Evolutionary conservation across 352 stramenopile species (phyloP), one percentile per base, ranked within the genome.

Genomic region (Pythium insidiosum): DNA sequence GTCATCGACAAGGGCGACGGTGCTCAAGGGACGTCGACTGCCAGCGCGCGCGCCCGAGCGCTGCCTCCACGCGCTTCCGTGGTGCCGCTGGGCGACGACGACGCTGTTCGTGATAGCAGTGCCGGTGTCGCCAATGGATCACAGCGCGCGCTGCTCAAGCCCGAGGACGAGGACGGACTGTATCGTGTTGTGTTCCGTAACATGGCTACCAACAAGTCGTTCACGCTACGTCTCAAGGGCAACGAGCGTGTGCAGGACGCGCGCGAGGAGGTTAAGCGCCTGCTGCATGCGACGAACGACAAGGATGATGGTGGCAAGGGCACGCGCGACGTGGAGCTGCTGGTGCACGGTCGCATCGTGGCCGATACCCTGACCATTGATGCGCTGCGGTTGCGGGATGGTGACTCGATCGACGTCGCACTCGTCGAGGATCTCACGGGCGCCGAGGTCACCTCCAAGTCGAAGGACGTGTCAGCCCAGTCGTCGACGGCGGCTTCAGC

Each of bases 311-410:
- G 64, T 34, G n/a, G n/a, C n/a, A n/a, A n/a, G n/a, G n/a, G n/a
- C n/a, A n/a, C n/a, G n/a, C n/a, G n/a, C n/a, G 75, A 84, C 23
- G 66, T 84, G 31, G 66, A 88, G 37, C 38, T 88, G 25, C 62
- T 88, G 29, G 59, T 66, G 43, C 81, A 77, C 49, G 75, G 75
- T 5, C 66, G 61, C 13, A 74, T 88, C 31, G 48, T 88, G 3
- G 54, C 77, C 16, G 70, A 84, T 18, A 49, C 43, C 7, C 53
- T 58, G 2, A 28, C 45, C 0, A 63, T 88, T 31, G 66, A 76
- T 44, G 58, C 79, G 3, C 36, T 88, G 24, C 66, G 61, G 20
- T 47, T 85, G n/a, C 73, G 76, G 23, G 73, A 85, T 48, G 71
- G 67, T 18, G 76, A 89, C 28, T 51, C 68, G 0, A 63, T 89